Evolutionary conservation across 352 stramenopile species (phyloP).

Genomic region (Pythium rhizo-oryzae): DNA sequence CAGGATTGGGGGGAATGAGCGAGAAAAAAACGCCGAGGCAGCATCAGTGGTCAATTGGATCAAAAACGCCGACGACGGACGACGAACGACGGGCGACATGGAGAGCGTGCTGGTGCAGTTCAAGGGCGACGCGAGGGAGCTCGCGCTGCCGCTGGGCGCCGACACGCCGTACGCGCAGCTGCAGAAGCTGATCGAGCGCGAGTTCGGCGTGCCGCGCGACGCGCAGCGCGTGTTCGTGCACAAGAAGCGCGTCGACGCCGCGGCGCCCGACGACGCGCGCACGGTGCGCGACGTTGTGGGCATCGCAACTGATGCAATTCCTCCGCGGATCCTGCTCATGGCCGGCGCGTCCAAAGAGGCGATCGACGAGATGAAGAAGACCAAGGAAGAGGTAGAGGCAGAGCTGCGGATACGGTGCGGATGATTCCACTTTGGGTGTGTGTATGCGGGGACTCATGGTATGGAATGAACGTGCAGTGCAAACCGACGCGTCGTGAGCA

Average conservation of each 20-base stretch:
- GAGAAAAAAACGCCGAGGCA: no score
- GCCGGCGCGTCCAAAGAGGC: conserved; percentile 42
- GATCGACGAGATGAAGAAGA: conserved; percentile 60
- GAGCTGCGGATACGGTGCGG: conserved; percentile 42
- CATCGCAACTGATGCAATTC: neutral
- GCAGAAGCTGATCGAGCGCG: conserved; percentile 38
- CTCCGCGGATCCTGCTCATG: conserved; percentile 42
- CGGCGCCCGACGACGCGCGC: conserved; percentile 16
- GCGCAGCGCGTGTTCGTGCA: conserved; percentile 64
- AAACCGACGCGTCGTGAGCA: conserved; percentile 57
- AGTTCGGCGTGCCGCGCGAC: conserved; percentile 37
- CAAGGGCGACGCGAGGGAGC: conserved; percentile 38
- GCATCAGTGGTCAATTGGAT: conserved; percentile 13
- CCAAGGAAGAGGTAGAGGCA: conserved; percentile 38
- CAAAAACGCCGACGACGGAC: neutral
- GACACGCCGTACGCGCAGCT: conserved; percentile 40
- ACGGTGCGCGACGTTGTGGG: neutral
- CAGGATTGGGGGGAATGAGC: no score
- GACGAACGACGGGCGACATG: conserved; percentile 32
- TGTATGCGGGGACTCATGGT: neutral
- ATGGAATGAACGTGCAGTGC: conserved; percentile 30
- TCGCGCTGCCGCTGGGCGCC: conserved; percentile 30
- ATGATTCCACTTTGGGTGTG: neutral
- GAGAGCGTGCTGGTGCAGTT: conserved; percentile 46
- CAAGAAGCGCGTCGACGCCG: conserved; percentile 47